phyloP scores from a whole-genome alignment of 1,139 yeast genomes.

The Candida dubliniensis region DNA sequence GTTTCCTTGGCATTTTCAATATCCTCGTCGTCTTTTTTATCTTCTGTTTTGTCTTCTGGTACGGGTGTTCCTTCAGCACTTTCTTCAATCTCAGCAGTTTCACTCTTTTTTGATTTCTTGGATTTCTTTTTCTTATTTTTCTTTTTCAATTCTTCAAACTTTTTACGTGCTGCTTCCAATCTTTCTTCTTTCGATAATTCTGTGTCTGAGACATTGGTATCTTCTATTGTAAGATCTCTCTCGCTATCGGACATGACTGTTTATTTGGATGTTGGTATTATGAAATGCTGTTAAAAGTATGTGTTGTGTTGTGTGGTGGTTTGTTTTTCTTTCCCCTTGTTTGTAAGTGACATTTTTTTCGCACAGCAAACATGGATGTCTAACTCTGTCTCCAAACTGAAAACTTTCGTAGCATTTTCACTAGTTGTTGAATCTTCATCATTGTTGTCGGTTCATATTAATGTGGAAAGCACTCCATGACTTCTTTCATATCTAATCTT shows the following conservation, averaged over 20 bases:
- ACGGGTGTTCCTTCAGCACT: slow-evolving; percentile 12
- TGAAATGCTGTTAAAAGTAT: no score
- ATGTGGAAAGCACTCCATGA: no score
- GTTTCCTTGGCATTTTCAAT: slow-evolving; percentile 12
- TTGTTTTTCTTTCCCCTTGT: no score
- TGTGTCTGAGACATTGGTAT: slow-evolving; percentile 3
- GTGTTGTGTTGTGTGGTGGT: no score
- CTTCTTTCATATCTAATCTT: no score
- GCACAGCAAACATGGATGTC: no score
- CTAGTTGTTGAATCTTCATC: no score
- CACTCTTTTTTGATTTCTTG: slow-evolving; percentile 17
- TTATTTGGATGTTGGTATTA: no score
- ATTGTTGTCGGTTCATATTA: no score
- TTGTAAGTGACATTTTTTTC: no score
- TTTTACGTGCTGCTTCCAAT: slow-evolving; percentile 64
- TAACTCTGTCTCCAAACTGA: no score
- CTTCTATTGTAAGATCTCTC: slow-evolving; percentile 4
- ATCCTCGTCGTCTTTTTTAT: slow-evolving; percentile 11
- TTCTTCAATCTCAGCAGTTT: slow-evolving; percentile 13
- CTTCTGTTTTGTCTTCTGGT: slow-evolving; percentile 6
- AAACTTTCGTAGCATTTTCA: no score
- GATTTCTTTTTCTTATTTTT: slow-evolving; percentile 50
- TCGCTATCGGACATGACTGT: slow-evolving; percentile 14
- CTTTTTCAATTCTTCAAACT: slow-evolving; percentile 63
- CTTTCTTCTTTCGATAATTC: slow-evolving; percentile 52